Base-by-base conservation (phyloP, 208 protist genomes). In the Crithidia sp. region DNA sequence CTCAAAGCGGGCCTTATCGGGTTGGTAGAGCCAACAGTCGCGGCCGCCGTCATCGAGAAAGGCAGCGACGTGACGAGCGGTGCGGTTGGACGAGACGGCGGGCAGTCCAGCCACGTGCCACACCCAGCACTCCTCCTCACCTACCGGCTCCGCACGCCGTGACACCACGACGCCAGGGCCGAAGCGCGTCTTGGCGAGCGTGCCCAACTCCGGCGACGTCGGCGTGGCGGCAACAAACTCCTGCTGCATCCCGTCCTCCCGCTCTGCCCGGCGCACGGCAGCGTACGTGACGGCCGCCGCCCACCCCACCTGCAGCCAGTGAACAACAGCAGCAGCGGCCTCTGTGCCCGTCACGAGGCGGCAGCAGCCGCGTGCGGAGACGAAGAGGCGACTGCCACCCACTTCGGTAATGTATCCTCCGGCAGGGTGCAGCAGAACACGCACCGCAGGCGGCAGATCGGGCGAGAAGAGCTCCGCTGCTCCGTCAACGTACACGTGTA, bases 401-500 rank as follows among this genome's bases (percentile, higher is more conserved):
- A 12, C 50, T 28, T 41, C 50, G 0, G 84, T 83, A 5, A 77
- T 41, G 55, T 91, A 91, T 61, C 82, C 70, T 39, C 89, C 89
- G 40, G 57, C 73, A 5, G 66, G 62, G 19, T 90, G 78, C 50
- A 94, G 62, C n/a, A 82, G 60, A 28, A 94, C 52, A 17, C 76
- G 81, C 59, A 80, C 76, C 2, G 68, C 68, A 0, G 55, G 62
- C n/a, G 56, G 39, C 36, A 74, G 49, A 7, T 86, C 82, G 16
- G 73, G 73, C 37, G 82, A 81, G 10, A 68, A 17, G 12, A 94
- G 2, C 61, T 90, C 77, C 62, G 81, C 66, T 37, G 83, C 80
- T 13, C 89, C 89, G 66, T 88, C 86, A 9, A 82, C 39, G 58
- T 84, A 86, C 19, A 86, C 54, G 28, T 61, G 68, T 5, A 84